These are phyloP conservation scores for Dissophora globulifera DNA, from an alignment of 192 early-diverging fungal genomes.

Conservation along the genomic window DNA sequence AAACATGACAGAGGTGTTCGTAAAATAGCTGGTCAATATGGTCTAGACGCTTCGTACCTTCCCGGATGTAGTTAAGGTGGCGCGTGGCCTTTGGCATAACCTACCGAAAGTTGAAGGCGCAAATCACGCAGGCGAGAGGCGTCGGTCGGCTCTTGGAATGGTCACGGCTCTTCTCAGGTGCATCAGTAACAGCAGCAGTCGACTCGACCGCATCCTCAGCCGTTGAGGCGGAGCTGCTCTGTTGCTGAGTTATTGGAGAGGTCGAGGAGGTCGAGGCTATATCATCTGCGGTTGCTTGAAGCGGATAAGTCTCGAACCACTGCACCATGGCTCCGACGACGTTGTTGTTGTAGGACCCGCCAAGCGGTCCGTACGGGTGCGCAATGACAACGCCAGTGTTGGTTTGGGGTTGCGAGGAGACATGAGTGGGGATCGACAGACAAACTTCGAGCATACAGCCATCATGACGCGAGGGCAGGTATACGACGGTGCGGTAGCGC, in stretches of 20 bases:
- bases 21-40: too few species aligned
- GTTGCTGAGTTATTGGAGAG: not conserved
- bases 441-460: constrained; percentile 34
- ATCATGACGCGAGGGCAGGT: constrained; percentile 36
- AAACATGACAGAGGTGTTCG: too few species aligned
- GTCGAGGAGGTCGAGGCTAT: not conserved
- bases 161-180: not conserved
- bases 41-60: too few species aligned
- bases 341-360: constrained; percentile 46
- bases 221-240: not conserved
- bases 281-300: constrained; percentile 13
- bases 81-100: too few species aligned
- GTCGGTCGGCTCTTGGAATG: not conserved
- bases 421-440: constrained; percentile 30
- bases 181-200: too few species aligned
- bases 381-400: constrained; percentile 54
- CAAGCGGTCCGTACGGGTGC: constrained; percentile 57
- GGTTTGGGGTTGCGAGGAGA: constrained; percentile 10
- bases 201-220: too few species aligned
- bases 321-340: constrained; percentile 46
- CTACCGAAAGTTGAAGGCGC: constrained; percentile 58
- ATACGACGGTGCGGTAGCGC: constrained; percentile 24
- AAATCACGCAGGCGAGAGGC: constrained; percentile 37
- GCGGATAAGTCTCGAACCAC: constrained; percentile 45
- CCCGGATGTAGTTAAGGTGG: too few species aligned